Base-by-base conservation (phyloP, 2,329 filamentous ascomycete species). In the Nakataea oryzae region DNA sequence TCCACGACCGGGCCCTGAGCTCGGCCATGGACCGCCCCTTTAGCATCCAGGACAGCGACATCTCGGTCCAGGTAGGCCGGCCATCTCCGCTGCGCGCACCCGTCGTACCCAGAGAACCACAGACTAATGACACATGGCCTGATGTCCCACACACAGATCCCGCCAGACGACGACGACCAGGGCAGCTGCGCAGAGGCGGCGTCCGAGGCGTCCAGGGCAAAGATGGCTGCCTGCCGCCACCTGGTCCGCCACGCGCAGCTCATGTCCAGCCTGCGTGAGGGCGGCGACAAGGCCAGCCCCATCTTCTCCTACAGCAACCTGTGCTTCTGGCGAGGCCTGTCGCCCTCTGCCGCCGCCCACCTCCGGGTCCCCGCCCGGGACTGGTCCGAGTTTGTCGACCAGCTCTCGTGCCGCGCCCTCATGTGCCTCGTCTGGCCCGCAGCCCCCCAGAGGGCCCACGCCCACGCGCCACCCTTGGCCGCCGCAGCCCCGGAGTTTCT, bases 271-370 rank as follows among this genome's bases (percentile, higher is more conserved):
- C 57, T 64, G 9, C 63, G 57, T 12, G 59, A 50, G 3, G 41
- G 58, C 26, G 34, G 27, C 14, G 30, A 27, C 26, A 29, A 34
- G 1, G 0, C 54, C 6, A 34, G 57, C 6, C 60, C 62, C 1
- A 29, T 63, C 6, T 62, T 62, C 56, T 57, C 64, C 58, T 65
- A 65, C 59, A 58, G 63, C 32, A 65, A 65, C 54, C 57, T 63
- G 12, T 64, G 55, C 58, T 65, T 63, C 56, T 65, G 64, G 64
- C 54, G 60, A 8, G 63, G 63, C 28, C 47, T 29, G 21, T 60
- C 56, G 41, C 57, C 58, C 2, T 26, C 30, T 2, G 26, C 41
- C 26, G 59, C 50, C 24, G 27, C 50, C 7, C 13, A 59, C 14
- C 24, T 61, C 12, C 7, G 32, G 1, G 41, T 56, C 8, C 34